Evolutionary conservation across 768 basidiomycete species (phyloP).

Genomic region (Botryobasidium botryosum): DNA sequence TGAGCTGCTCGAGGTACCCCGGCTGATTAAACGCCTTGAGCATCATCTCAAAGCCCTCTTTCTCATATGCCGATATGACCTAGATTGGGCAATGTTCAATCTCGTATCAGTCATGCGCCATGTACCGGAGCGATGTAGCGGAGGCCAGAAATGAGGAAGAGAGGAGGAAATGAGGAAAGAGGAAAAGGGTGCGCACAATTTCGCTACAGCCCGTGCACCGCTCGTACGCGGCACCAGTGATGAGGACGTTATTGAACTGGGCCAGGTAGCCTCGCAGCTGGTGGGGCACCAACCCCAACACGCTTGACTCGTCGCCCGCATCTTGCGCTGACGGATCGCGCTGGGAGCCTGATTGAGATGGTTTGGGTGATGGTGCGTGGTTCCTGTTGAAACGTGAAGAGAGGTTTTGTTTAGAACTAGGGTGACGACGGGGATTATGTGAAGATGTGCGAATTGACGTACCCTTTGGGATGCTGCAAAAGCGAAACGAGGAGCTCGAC

Average conservation of each 20-base stretch:
- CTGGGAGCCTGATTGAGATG: conserved; percentile 16
- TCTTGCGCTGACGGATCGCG: conserved; percentile 14
- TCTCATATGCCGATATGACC: conserved; percentile 71
- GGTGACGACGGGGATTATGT: background rate
- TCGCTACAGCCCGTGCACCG: conserved; percentile 85
- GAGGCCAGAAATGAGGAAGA: background rate
- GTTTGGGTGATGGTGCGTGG: conserved; percentile 55
- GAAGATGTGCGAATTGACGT: too few species aligned
- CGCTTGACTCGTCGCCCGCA: conserved; percentile 25
- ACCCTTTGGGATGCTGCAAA: conserved; percentile 83
- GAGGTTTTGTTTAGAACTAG: conserved; percentile 12
- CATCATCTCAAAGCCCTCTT: conserved; percentile 65
- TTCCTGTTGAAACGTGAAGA: conserved; percentile 21
- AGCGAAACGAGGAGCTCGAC: conserved; percentile 84
- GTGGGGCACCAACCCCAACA: conserved; percentile 82
- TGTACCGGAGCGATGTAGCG: background rate
- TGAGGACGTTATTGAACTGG: conserved; percentile 68
- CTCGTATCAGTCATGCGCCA: too few species aligned
- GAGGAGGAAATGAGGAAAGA: background rate
- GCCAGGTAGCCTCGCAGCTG: conserved; percentile 83
- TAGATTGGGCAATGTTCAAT: conserved; percentile 16
- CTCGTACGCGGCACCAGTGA: conserved; percentile 75
- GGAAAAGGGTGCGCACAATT: conserved; percentile 29
- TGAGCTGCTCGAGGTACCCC: conserved; percentile 54
- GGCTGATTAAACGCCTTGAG: conserved; percentile 67